Evolutionary conservation across 768 basidiomycete species (phyloP), one percentile per base, ranked within the genome.

Genomic region (Pisolithus albus): DNA sequence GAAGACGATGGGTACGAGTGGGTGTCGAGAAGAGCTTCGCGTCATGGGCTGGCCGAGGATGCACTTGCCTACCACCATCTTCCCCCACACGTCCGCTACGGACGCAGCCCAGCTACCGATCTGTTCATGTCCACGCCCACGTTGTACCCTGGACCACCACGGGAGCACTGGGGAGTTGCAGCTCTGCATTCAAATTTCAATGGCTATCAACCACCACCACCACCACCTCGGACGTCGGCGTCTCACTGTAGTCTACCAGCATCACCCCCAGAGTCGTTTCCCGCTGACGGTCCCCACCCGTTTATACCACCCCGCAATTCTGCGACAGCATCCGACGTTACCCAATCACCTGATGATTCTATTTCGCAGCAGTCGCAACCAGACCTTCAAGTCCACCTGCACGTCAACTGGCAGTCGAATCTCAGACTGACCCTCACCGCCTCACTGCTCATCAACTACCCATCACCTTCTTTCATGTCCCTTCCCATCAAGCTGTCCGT

Each of bases 391-490:
- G 68, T 96, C 4, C 93, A 97, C 64, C 73, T 99, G 0, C 82
- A 84, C 60, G 72, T 97, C 41, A 77, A 80, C 30, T 95, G 95
- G 83, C 80, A 84, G 48, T 91, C 94, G 9, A 84, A 96, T 66
- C 75, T 98, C 8, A 85, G 88, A 15, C 75, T 99, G 58, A 89
- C 88, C 7, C 77, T 99, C 50, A 84, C 89, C 28, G 98, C 96
- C 0, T 94, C 92, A 8, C 78, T 98, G 24, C 80, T 93, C 55
- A 93, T 99, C 69, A 96, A 99, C 70, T 97, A 98, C 66, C 96
- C 96, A 5, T 92, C 92, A 0, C 86, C 87, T 0, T 81, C 87
- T 65, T 98, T 99, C 76, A 97, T 99, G 94, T 85, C 90, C 13
- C 78, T 99, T 23, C 96, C 96, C 7, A 89, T 99, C 67, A 87